These are phyloP conservation scores for Ustilaginoidea virens DNA, from an alignment of 2,329 filamentous ascomycete species.

Conservation along the genomic window DNA sequence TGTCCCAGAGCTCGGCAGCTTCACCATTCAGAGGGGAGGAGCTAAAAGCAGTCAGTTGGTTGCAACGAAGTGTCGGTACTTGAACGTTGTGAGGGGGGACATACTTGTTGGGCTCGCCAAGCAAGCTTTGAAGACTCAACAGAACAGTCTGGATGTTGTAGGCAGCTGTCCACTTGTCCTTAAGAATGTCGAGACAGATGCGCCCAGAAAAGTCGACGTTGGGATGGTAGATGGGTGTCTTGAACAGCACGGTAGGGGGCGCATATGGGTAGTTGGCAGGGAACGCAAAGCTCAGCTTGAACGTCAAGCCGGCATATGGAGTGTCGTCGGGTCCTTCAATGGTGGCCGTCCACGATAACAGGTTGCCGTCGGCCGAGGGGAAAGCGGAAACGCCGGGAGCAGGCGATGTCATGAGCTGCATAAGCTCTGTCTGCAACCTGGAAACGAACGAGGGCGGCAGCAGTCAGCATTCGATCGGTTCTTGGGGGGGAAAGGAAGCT, in stretches of 20 bases:
- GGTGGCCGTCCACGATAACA: slow-evolving; percentile 85
- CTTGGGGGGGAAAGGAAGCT: too few relatives aligned
- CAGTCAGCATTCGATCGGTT: slow-evolving; percentile 3
- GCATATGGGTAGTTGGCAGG: slow-evolving; percentile 87
- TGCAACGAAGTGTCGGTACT: too few relatives aligned
- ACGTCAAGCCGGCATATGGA: slow-evolving; percentile 71
- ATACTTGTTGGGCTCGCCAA: slow-evolving; percentile 97
- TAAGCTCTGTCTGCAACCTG: slow-evolving; percentile 91
- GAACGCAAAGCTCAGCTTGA: slow-evolving; percentile 89
- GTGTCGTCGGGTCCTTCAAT: slow-evolving; percentile 85
- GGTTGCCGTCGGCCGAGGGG: slow-evolving; percentile 75
- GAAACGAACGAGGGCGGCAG: neutral
- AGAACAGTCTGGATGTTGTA: slow-evolving; percentile 94
- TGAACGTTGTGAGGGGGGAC: too few relatives aligned
- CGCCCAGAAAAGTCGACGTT: slow-evolving; percentile 96
- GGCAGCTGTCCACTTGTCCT: slow-evolving; percentile 97
- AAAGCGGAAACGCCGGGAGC: slow-evolving; percentile 92
- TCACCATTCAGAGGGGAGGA: slow-evolving; percentile 91
- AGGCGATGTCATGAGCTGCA: slow-evolving; percentile 94
- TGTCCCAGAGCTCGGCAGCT: slow-evolving; percentile 92
- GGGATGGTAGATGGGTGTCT: slow-evolving; percentile 97
- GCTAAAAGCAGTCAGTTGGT: slow-evolving; percentile 28
- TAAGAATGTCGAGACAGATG: slow-evolving; percentile 95
- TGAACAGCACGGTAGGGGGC: slow-evolving; percentile 85
- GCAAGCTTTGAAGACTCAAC: slow-evolving; percentile 81